phyloP scores from a whole-genome alignment of 2,329 filamentous ascomycete genomes.

The Mariannaea sp. region DNA sequence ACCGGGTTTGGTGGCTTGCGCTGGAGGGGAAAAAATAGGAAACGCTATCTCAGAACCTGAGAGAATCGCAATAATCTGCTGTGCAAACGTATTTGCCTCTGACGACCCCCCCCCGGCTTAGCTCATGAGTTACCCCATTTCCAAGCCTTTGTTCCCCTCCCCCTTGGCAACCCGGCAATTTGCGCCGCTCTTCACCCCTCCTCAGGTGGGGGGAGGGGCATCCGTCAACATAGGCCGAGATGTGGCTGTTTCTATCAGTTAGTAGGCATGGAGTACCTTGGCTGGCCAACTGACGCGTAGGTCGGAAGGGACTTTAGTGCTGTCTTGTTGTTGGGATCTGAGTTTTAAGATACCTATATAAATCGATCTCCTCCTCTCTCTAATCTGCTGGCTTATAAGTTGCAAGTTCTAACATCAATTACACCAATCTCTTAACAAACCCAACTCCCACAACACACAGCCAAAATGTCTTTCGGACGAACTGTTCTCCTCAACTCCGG shows the following conservation, averaged over 20 bases:
- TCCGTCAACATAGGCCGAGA: background rate
- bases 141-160: background rate
- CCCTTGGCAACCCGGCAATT: too few relatives aligned
- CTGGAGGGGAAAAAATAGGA: too few relatives aligned
- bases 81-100: too few relatives aligned
- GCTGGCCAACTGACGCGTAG: background rate
- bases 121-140: too few relatives aligned
- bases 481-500: conserved; percentile 67
- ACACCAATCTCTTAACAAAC: conserved; percentile 1
- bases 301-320: background rate
- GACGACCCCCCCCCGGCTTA: too few relatives aligned
- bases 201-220: conserved; percentile 2
- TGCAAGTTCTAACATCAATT: background rate
- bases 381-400: background rate
- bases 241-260: too few relatives aligned
- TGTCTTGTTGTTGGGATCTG: background rate
- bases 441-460: background rate
- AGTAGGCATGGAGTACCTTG: too few relatives aligned
- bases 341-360: too few relatives aligned
- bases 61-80: too few relatives aligned
- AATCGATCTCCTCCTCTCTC: background rate
- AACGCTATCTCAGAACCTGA: too few relatives aligned
- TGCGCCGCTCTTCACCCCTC: conserved; percentile 1
- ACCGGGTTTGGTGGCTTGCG: too few relatives aligned
- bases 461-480: conserved; percentile 55